phyloP scores from a whole-genome alignment of 2,329 filamentous ascomycete species.

The Alternaria arborescens region DNA sequence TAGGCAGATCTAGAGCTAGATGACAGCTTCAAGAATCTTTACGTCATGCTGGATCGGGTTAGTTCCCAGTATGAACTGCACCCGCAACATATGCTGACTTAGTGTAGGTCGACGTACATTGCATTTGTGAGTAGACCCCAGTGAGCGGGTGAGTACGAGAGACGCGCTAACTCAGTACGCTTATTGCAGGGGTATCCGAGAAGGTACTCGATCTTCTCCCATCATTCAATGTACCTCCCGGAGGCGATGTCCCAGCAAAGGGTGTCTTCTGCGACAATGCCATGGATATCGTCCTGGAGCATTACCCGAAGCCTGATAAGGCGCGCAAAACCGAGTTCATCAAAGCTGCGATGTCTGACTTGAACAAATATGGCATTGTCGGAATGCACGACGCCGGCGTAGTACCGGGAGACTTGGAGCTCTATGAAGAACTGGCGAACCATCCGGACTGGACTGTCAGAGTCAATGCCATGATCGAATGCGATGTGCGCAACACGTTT shows the following conservation, averaged over 20 bases:
- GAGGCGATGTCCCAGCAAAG: constrained; percentile 71
- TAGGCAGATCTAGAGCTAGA: constrained; percentile 66
- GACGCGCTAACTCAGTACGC: neutral
- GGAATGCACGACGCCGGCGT: constrained; percentile 75
- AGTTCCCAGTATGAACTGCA: neutral
- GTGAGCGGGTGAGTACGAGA: neutral
- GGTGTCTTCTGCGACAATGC: constrained; percentile 79
- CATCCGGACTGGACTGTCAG: constrained; percentile 67
- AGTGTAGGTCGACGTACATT: constrained; percentile 68
- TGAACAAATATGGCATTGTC: constrained; percentile 72
- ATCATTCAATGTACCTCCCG: constrained; percentile 63
- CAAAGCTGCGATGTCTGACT: constrained; percentile 66
- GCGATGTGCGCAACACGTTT: constrained; percentile 69
- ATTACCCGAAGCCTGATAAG: constrained; percentile 66
- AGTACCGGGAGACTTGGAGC: constrained; percentile 61
- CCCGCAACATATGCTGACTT: neutral
- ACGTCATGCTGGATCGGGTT: constrained; percentile 73
- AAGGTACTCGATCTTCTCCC: constrained; percentile 70
- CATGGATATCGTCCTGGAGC: constrained; percentile 67
- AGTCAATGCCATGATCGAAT: constrained; percentile 75
- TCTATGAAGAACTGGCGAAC: constrained; percentile 63
- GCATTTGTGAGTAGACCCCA: constrained; percentile 58
- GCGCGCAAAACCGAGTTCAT: constrained; percentile 65
- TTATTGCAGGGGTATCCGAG: constrained; percentile 62
- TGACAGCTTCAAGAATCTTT: constrained; percentile 62